Base-by-base conservation (phyloP, 2,329 filamentous ascomycete species). In the Penicillium oxalicum region DNA sequence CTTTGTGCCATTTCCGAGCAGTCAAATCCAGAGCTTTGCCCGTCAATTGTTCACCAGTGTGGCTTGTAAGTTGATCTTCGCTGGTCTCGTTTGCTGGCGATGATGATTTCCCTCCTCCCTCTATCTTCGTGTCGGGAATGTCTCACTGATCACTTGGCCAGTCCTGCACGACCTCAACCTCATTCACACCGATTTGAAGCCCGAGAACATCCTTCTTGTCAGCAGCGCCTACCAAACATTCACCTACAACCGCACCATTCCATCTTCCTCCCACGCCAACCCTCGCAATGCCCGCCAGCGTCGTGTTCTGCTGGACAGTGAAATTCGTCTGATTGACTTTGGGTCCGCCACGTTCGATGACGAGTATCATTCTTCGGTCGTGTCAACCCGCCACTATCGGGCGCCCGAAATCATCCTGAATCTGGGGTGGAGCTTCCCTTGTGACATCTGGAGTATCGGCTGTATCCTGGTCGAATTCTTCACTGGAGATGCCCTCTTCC, bases 1-100 rank as follows among this genome's bases (percentile, higher is more conserved):
- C 56, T 98, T 98, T 65, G 90, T 95, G 13, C 93, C 93, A 0
- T 98, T 98, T 64, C 93, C 93, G 9, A 97, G 94, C 76, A 96
- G 91, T 57, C 93, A 98, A 70, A 98, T 98, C 50, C 93, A 97
- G 69, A 91, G 82, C 66, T 97, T 98, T 76, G 93, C 93, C 41
- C 83, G 91, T 43, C 93, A 98, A 67, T 77, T 98, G 12, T 87
- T 98, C 53, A 97, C 91, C n/a, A 97, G 91, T 63, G 94, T 98
- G 63, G 93, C 93, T 50, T 98, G 89, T 95, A 74, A 78, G 88
- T 82, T 12, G 12, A 39, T n/a, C n/a, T 27, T n/a, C 26, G 7
- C 29, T 32, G 29, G 11, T 32, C 8, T 4, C 11, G 18, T 32
- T 11, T 8, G 7, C 29, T 32, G 29, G 29, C 29, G 7, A 7